A percentile compares a stretch with the other conserved stretches of the same genome.
phyloP scores from a whole-genome alignment of 306 rosid genomes.

The Trifolium fragiferum region DNA sequence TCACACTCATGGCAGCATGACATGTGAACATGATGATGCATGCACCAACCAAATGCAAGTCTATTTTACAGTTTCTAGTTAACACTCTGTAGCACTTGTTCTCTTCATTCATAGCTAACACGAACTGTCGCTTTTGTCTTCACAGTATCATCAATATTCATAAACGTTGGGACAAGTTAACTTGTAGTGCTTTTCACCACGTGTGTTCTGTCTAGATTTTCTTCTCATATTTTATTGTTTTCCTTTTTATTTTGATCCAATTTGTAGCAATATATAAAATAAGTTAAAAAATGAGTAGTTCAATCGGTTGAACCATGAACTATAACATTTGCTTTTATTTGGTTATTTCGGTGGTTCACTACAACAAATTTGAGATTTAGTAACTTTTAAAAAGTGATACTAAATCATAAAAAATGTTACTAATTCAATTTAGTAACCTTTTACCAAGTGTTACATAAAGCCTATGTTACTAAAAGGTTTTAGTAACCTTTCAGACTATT shows the following conservation, averaged over 20 bases:
- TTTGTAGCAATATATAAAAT: background rate
- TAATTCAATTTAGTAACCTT: too few species aligned
- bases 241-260: background rate
- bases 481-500: too few species aligned
- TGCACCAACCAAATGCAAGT: constrained; percentile 20
- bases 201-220: constrained; percentile 21
- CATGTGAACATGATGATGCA: constrained; percentile 17
- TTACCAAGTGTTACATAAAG: too few species aligned
- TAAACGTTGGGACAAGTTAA: constrained; percentile 29
- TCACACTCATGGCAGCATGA: constrained; percentile 16
- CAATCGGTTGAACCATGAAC: too few species aligned
- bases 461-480: too few species aligned
- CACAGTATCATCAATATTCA: constrained; percentile 34
- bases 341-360: too few species aligned
- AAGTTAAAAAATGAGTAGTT: too few species aligned
- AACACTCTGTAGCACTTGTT: constrained; percentile 38
- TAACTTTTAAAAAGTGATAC: too few species aligned
- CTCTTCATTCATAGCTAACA: constrained; percentile 43
- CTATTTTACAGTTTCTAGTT: constrained; percentile 39
- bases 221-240: background rate
- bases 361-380: too few species aligned
- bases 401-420: too few species aligned
- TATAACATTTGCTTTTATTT: too few species aligned
- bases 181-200: constrained; percentile 18
- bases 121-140: constrained; percentile 40